Percentiles rank a stretch among this genome's conserved stretches.
phyloP scores from a whole-genome alignment of 2,329 filamentous ascomycete species.

The Stagonosporopsis tanaceti region DNA sequence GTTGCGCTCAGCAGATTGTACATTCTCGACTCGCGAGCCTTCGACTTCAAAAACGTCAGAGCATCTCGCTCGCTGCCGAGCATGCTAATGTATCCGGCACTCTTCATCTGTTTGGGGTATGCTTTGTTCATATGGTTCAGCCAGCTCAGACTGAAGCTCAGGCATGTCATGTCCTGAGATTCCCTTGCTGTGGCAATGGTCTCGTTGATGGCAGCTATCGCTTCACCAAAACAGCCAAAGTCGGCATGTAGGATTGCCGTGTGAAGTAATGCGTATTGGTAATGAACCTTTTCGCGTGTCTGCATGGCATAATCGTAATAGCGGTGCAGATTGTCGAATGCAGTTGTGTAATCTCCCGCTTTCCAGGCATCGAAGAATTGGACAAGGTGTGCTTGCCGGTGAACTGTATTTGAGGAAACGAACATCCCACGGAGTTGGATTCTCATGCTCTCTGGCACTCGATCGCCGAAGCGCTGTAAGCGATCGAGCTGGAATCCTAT shows the following conservation, averaged over 20 bases:
- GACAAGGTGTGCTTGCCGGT: slow-evolving; percentile 79
- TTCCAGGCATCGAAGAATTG: slow-evolving; percentile 92
- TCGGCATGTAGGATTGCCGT: slow-evolving; percentile 93
- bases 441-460: slow-evolving; percentile 78
- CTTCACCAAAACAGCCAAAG: slow-evolving; percentile 90
- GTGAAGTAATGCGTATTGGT: slow-evolving; percentile 94
- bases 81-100: slow-evolving; percentile 75
- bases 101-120: slow-evolving; percentile 76
- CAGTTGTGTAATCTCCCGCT: slow-evolving; percentile 85
- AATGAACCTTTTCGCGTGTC: slow-evolving; percentile 80
- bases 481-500: slow-evolving; percentile 89
- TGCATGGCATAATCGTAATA: slow-evolving; percentile 98
- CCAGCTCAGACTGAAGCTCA: slow-evolving; percentile 97
- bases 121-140: slow-evolving; percentile 91
- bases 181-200: slow-evolving; percentile 94
- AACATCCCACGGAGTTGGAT: slow-evolving; percentile 74
- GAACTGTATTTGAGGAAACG: slow-evolving; percentile 70
- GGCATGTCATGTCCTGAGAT: slow-evolving; percentile 87
- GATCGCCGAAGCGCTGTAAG: slow-evolving; percentile 84
- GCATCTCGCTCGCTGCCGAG: slow-evolving; percentile 82
- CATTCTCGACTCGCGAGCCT: slow-evolving; percentile 86
- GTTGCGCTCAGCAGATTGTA: slow-evolving; percentile 85
- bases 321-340: slow-evolving; percentile 89
- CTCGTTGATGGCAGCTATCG: slow-evolving; percentile 92
- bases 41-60: slow-evolving; percentile 81